Evolutionary conservation across 139 green algal genomes (phyloP).

Genomic region (Parachlorella kessleri): DNA sequence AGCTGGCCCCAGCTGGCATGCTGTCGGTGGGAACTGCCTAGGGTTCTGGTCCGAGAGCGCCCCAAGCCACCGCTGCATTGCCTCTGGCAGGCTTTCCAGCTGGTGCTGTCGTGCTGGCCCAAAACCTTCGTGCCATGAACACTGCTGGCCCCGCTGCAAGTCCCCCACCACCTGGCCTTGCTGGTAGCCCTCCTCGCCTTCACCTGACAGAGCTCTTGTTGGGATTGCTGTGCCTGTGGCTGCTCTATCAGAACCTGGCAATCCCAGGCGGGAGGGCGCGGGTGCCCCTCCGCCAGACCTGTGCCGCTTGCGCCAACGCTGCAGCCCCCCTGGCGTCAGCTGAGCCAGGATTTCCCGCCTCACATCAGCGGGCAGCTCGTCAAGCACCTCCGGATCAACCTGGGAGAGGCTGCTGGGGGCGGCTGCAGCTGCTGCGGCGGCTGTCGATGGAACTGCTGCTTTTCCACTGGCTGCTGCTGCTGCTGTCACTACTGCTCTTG

Average conservation of each 20-base stretch:
- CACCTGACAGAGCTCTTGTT: too few species aligned
- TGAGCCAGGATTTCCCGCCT: conserved; percentile 34
- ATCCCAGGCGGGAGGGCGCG: background rate
- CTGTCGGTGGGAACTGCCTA: too few species aligned
- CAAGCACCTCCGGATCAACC: conserved; percentile 39
- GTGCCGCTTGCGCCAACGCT: background rate
- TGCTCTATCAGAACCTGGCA: too few species aligned
- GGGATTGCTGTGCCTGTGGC: too few species aligned
- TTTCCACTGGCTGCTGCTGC: too few species aligned
- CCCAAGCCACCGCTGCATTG: too few species aligned
- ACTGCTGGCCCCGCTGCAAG: background rate
- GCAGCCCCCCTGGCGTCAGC: conserved; percentile 9
- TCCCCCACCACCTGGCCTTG: conserved; percentile 1
- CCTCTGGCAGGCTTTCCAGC: too few species aligned
- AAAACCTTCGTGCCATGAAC: background rate
- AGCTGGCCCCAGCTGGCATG: background rate
- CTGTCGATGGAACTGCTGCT: background rate
- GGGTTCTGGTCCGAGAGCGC: too few species aligned
- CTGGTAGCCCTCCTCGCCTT: background rate
- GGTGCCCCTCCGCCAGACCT: background rate
- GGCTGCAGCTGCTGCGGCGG: background rate
- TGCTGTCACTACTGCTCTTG: too few species aligned
- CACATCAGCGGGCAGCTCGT: conserved; percentile 38
- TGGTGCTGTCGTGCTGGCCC: too few species aligned
- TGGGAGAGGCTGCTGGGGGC: conserved; percentile 5